These are phyloP conservation scores for Tetracladium maxilliforme DNA, from an alignment of 2,329 filamentous ascomycete genomes.

Conservation along the genomic window DNA sequence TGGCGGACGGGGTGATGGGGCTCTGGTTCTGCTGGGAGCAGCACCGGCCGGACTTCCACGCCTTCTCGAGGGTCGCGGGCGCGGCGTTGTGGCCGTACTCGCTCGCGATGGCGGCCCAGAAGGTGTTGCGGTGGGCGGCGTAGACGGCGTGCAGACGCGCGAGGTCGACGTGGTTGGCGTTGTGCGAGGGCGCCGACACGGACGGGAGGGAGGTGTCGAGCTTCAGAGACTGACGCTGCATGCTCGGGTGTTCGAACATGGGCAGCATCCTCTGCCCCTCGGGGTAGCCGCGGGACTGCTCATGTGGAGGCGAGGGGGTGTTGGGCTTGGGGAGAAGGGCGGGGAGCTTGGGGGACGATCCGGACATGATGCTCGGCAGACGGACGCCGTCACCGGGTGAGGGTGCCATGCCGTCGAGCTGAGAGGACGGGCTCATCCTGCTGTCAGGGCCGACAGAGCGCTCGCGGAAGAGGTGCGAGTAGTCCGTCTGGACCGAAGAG, in stretches of 20 bases:
- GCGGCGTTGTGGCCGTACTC: constrained; percentile 55
- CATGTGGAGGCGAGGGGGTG: constrained; percentile 6
- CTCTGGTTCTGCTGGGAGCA: constrained; percentile 11
- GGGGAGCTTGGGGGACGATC: constrained; percentile 15
- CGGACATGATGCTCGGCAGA: constrained; percentile 28
- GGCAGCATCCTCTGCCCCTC: constrained; percentile 28
- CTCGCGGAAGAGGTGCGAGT: constrained; percentile 22
- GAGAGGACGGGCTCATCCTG: constrained; percentile 30
- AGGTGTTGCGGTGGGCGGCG: constrained; percentile 50
- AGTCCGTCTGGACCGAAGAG: constrained; percentile 45
- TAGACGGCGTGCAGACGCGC: constrained; percentile 57
- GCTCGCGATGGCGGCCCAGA: constrained; percentile 58
- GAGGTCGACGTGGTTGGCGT: constrained; percentile 35
- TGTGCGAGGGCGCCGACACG: constrained; percentile 27
- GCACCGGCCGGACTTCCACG: constrained; percentile 30
- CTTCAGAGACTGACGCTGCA: constrained; percentile 29
- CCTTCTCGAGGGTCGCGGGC: constrained; percentile 51
- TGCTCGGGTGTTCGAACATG: constrained; percentile 31
- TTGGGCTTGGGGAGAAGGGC: constrained; percentile 11
- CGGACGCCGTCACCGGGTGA: constrained; percentile 13
- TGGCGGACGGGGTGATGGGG: constrained; percentile 37
- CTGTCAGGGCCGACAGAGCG: constrained; percentile 33
- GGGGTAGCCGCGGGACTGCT: constrained; percentile 28
- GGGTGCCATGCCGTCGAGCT: constrained; percentile 24
- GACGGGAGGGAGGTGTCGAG: constrained; percentile 38